Evolutionary conservation across 2,329 filamentous ascomycete genomes (phyloP).

Genomic region (Dichotomopilus funicola): DNA sequence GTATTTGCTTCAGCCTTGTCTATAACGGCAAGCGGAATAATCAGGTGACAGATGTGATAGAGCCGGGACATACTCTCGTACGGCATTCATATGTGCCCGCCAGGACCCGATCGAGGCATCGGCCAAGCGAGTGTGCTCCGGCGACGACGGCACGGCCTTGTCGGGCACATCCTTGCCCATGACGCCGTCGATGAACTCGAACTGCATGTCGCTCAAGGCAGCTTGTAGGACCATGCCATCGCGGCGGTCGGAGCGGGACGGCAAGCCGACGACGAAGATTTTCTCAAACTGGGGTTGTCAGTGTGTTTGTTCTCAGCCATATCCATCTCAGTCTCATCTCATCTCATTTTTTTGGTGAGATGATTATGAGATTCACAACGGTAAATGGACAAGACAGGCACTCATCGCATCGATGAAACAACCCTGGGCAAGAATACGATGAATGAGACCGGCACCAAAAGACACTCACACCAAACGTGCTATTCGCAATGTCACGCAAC

Average conservation of each 20-base stretch:
- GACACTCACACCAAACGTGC: slow-evolving; percentile 4
- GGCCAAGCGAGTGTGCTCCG: background rate
- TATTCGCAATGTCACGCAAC: slow-evolving; percentile 2
- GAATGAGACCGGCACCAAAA: background rate
- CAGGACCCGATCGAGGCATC: slow-evolving; percentile 20
- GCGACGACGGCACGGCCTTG: slow-evolving; percentile 28
- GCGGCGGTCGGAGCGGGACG: slow-evolving; percentile 41
- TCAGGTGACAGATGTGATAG: background rate
- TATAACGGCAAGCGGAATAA: background rate
- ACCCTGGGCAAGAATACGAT: background rate
- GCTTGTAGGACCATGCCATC: slow-evolving; percentile 41
- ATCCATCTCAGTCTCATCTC: background rate
- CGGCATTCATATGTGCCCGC: slow-evolving; percentile 33
- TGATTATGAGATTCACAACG: background rate
- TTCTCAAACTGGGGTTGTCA: slow-evolving; percentile 36
- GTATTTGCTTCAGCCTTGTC: background rate
- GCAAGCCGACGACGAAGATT: slow-evolving; percentile 44
- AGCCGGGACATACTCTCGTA: slow-evolving; percentile 22
- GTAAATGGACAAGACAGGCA: background rate
- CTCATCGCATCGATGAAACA: background rate
- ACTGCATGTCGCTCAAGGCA: slow-evolving; percentile 35
- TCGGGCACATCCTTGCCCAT: slow-evolving; percentile 31
- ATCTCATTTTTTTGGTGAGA: background rate
- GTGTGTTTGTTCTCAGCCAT: slow-evolving; percentile 17
- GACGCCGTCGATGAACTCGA: slow-evolving; percentile 42